Percentiles rank a stretch among this genome's conserved stretches.
Evolutionary conservation across 306 rosid species (phyloP).

Genomic region (Quercus dentata): DNA sequence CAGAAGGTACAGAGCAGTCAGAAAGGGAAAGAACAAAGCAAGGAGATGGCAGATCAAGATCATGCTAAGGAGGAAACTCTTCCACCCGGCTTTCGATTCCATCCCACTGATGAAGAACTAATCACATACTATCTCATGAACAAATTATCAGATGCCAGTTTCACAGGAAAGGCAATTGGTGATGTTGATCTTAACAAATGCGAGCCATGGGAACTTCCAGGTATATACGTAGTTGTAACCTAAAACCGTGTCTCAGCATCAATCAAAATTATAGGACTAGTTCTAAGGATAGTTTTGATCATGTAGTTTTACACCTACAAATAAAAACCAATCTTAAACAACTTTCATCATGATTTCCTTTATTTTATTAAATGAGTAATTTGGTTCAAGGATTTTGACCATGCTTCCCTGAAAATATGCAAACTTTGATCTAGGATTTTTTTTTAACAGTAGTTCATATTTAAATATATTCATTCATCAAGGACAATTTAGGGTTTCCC

Average conservation of each 20-base stretch:
- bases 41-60: constrained; percentile 42
- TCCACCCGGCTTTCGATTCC: constrained; percentile 92
- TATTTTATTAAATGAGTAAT: not conserved
- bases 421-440: not conserved
- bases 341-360: not conserved
- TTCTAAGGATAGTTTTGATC: not conserved
- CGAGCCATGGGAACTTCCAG: constrained; percentile 99
- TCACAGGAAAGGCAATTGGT: constrained; percentile 64
- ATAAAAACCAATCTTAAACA: not conserved
- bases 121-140: constrained; percentile 72
- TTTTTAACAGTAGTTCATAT: not conserved
- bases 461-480: not conserved
- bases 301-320: not conserved
- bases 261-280: not conserved
- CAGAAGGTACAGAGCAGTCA: constrained; percentile 13
- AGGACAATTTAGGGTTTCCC: not conserved
- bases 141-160: constrained; percentile 69
- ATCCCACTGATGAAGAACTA: constrained; percentile 93
- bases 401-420: not conserved
- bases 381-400: not conserved
- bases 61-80: constrained; percentile 56
- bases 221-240: constrained; percentile 20
- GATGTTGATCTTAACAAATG: constrained; percentile 94
- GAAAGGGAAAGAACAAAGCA: constrained; percentile 39
- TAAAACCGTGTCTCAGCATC: not conserved